Conservation (phyloP, 306 rosid species). For the Corylus americana region DNA sequence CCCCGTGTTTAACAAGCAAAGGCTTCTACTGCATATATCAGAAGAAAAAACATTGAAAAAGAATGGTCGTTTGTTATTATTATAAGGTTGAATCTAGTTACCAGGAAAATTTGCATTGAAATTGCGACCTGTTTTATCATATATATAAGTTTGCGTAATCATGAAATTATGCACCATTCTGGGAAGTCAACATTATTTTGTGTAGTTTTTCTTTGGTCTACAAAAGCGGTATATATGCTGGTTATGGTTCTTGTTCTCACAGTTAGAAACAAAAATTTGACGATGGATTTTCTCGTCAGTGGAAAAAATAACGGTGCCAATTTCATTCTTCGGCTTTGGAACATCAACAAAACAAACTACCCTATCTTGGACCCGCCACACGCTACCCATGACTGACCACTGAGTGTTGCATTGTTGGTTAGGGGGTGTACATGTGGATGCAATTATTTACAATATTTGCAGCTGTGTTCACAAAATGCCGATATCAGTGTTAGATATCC, state of each 20-base stretch:
- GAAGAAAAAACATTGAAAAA: not conserved
- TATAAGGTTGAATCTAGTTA: not conserved
- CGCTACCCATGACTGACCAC: too few species aligned
- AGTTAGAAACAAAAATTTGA: not conserved
- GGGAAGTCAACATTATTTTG: too few species aligned
- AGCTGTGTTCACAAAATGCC: too few species aligned
- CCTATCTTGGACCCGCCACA: too few species aligned
- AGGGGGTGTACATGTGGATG: too few species aligned
- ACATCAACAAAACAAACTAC: too few species aligned
- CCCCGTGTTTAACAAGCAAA: slow-evolving; percentile 8
- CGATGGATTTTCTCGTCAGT: not conserved
- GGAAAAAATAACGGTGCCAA: not conserved
- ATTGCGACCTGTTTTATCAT: not conserved
- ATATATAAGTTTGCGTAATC: not conserved
- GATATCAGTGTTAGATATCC: too few species aligned
- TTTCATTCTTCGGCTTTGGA: not conserved
- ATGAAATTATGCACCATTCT: not conserved
- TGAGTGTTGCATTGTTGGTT: too few species aligned
- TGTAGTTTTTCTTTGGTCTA: slow-evolving; percentile 5
- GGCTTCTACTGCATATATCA: not conserved
- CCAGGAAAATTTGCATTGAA: not conserved
- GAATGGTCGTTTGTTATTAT: not conserved
- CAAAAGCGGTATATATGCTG: slow-evolving; percentile 30
- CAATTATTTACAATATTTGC: too few species aligned
- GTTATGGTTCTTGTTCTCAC: not conserved